Conservation (phyloP, 495 filamentous ascomycete species). For the Amorphotheca resinae region DNA sequence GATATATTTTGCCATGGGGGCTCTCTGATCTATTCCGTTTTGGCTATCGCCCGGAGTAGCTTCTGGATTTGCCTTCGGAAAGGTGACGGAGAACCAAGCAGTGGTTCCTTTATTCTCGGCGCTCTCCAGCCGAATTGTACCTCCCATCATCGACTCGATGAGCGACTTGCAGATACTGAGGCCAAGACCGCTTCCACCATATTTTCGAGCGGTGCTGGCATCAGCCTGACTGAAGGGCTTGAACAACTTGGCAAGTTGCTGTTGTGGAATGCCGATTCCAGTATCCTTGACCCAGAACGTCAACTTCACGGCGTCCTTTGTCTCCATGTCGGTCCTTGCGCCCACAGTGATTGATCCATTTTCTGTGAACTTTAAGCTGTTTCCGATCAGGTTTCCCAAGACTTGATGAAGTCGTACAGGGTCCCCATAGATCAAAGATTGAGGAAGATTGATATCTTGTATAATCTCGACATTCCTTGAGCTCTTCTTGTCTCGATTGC, state of each 20-base stretch:
- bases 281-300: constrained; percentile 84
- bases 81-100: constrained; percentile 71
- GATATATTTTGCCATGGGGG: neutral
- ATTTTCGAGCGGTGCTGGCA: constrained; percentile 72
- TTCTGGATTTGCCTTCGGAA: constrained; percentile 53
- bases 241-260: constrained; percentile 76
- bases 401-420: constrained; percentile 86
- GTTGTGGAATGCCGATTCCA: constrained; percentile 74
- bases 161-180: constrained; percentile 91
- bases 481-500: constrained; percentile 61
- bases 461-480: constrained; percentile 47
- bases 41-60: constrained; percentile 36
- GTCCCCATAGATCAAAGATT: constrained; percentile 77
- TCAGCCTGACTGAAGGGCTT: constrained; percentile 86
- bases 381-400: constrained; percentile 83
- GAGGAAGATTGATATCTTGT: constrained; percentile 61
- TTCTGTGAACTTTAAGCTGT: constrained; percentile 89
- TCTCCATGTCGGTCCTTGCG: constrained; percentile 57
- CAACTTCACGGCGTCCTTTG: constrained; percentile 52
- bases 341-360: constrained; percentile 72
- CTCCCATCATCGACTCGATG: constrained; percentile 81
- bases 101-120: constrained; percentile 65
- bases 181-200: constrained; percentile 82
- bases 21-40: constrained; percentile 19
- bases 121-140: constrained; percentile 72